Conservation (phyloP, 2,329 filamentous ascomycete genomes). For the Calonectria pauciramosa region DNA sequence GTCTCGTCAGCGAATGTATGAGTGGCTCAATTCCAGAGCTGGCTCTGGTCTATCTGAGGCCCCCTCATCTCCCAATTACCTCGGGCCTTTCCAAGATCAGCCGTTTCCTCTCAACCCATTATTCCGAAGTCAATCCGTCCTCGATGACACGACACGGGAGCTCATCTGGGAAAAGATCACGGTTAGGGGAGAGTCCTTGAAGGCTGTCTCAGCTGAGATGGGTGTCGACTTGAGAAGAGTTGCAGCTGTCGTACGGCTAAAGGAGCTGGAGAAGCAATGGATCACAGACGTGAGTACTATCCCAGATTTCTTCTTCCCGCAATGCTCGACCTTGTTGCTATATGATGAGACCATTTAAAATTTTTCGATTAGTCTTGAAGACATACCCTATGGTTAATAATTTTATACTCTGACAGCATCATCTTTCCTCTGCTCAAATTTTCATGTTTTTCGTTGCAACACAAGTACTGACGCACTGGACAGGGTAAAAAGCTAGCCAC, state of each 20-base stretch:
- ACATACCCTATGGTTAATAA: slow-evolving; percentile 87
- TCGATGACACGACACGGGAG: slow-evolving; percentile 80
- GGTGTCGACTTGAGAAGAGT: slow-evolving; percentile 87
- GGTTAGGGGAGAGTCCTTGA: slow-evolving; percentile 75
- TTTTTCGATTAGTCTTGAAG: slow-evolving; percentile 99
- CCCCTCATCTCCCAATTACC: slow-evolving; percentile 52
- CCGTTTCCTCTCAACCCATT: slow-evolving; percentile 82
- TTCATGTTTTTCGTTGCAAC: background rate
- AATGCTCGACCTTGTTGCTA: slow-evolving; percentile 34
- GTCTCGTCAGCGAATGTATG: slow-evolving; percentile 54
- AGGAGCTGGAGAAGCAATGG: slow-evolving; percentile 88
- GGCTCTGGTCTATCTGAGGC: slow-evolving; percentile 44
- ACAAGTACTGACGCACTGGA: slow-evolving; percentile 41
- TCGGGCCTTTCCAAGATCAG: slow-evolving; percentile 55
- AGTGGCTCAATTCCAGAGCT: slow-evolving; percentile 52
- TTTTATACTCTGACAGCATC: slow-evolving; percentile 46
- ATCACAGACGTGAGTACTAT: slow-evolving; percentile 74
- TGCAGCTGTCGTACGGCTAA: slow-evolving; percentile 86
- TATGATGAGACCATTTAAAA: slow-evolving; percentile 76
- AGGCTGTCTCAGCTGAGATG: slow-evolving; percentile 82
- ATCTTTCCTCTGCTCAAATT: slow-evolving; percentile 25
- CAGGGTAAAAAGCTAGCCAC: slow-evolving; percentile 83
- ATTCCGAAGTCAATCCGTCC: slow-evolving; percentile 79
- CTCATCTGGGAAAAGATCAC: slow-evolving; percentile 80
- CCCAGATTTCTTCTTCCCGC: background rate